phyloP scores from a whole-genome alignment of 139 green algal genomes.

The Diplosphaera chodatii region DNA sequence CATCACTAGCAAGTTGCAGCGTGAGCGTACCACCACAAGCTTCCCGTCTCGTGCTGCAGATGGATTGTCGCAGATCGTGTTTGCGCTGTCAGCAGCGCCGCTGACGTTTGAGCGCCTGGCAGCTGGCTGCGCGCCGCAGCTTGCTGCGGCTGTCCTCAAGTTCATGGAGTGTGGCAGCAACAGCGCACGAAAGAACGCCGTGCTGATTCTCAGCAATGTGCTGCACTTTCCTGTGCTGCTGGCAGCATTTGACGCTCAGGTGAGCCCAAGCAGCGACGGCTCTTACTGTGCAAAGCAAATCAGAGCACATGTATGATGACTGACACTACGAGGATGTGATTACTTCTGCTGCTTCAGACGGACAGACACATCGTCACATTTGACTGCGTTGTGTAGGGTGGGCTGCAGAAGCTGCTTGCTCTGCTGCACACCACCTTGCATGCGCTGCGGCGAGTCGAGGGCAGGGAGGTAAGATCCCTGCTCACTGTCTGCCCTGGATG shows the following conservation, averaged over 20 bases:
- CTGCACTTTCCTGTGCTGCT: constrained; percentile 51
- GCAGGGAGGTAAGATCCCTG: too few relatives aligned
- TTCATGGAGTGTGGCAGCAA: constrained; percentile 46
- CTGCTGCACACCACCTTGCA: constrained; percentile 28
- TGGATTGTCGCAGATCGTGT: constrained; percentile 13
- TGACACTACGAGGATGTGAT: too few relatives aligned
- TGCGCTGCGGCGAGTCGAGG: constrained; percentile 12
- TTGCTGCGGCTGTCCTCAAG: constrained; percentile 27
- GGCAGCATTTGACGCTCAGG: constrained; percentile 41
- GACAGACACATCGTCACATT: too few relatives aligned
- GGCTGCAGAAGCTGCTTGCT: constrained; percentile 39
- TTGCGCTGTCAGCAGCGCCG: constrained; percentile 28
- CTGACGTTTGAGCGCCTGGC: constrained; percentile 59
- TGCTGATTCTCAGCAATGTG: constrained; percentile 45
- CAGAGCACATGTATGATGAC: too few relatives aligned
- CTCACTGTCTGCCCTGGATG: too few relatives aligned
- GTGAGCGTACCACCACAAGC: too few relatives aligned
- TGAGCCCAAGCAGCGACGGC: too few relatives aligned
- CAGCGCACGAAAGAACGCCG: constrained; percentile 53
- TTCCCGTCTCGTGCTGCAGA: too few relatives aligned
- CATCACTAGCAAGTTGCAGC: too few relatives aligned
- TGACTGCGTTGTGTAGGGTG: too few relatives aligned
- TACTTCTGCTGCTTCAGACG: too few relatives aligned
- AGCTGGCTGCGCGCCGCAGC: not conserved
- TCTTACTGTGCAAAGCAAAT: too few relatives aligned